A percentile compares a stretch with the other conserved stretches of the same genome.
Conservation (phyloP, 2,329 filamentous ascomycete species). For the Diaporthe caulivora region DNA sequence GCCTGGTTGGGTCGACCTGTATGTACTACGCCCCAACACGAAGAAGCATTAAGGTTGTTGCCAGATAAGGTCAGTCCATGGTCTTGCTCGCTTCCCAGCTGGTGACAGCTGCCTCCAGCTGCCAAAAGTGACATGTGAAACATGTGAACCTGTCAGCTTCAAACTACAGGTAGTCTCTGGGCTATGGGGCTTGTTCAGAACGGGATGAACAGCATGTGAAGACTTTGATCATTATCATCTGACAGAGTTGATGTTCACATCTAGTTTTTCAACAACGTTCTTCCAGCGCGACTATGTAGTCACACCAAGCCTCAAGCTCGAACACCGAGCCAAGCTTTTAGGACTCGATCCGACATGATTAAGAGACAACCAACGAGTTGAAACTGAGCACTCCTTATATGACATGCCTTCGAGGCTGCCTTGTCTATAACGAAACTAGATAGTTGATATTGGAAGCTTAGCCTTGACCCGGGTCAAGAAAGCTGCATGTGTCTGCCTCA, state of each 20-base stretch:
- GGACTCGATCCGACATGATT: background rate
- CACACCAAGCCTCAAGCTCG: background rate
- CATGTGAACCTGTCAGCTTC: background rate
- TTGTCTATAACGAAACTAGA: conserved; percentile 1
- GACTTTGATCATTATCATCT: background rate
- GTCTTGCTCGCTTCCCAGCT: background rate
- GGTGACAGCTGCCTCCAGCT: background rate
- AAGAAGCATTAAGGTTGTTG: background rate
- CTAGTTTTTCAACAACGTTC: background rate
- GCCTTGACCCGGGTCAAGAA: background rate
- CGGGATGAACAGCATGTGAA: no score
- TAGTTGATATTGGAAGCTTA: background rate
- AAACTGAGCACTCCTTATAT: conserved; percentile 2
- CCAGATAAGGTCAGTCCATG: conserved; percentile 2
- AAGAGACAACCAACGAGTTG: background rate
- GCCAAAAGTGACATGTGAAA: background rate
- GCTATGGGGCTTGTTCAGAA: background rate
- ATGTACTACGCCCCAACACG: background rate
- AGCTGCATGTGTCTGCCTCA: background rate
- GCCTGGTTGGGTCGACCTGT: background rate
- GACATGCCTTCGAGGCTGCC: conserved; percentile 19
- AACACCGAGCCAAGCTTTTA: background rate
- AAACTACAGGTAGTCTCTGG: background rate
- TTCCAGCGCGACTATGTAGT: background rate
- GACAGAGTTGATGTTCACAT: no score